A percentile compares a stretch with the other conserved stretches of the same genome.
Conservation (phyloP, 1,284 basidiomycete genomes). For the Puccinia hordei region DNA sequence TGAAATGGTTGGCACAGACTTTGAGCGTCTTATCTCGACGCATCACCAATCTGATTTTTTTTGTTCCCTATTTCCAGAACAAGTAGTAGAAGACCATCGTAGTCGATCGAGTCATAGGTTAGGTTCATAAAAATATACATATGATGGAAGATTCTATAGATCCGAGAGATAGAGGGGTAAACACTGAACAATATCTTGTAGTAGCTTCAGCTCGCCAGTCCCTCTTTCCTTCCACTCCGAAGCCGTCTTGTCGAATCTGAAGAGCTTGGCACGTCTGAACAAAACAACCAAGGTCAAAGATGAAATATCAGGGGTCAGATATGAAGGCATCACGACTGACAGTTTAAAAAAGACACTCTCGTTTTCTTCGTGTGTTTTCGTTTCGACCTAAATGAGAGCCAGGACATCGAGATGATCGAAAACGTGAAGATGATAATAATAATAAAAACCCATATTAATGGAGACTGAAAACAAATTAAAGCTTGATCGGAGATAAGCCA, state of each 20-base stretch:
- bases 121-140: background rate
- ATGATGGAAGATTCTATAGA: background rate
- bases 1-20: conserved; percentile 96
- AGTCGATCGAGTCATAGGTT: background rate
- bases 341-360: conserved; percentile 95
- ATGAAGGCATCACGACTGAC: conserved; percentile 65
- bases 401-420: background rate
- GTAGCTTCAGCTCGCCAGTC: conserved; percentile 85
- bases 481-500: background rate
- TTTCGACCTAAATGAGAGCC: conserved; percentile 68
- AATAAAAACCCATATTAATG: no score
- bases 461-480: background rate
- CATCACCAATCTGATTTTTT: conserved; percentile 97
- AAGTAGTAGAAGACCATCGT: no score
- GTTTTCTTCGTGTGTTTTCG: conserved; percentile 93
- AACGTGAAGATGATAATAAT: no score
- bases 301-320: conserved; percentile 39
- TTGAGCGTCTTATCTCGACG: conserved; percentile 99
- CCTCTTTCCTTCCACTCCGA: conserved; percentile 97
- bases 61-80: conserved; percentile 63
- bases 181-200: conserved; percentile 71
- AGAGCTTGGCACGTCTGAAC: conserved; percentile 91
- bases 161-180: background rate
- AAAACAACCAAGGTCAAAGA: conserved; percentile 20
- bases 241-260: conserved; percentile 81